These are phyloP conservation scores for Endogone sp. DNA, from an alignment of 192 early-diverging fungal genomes.

Conservation along the genomic window DNA sequence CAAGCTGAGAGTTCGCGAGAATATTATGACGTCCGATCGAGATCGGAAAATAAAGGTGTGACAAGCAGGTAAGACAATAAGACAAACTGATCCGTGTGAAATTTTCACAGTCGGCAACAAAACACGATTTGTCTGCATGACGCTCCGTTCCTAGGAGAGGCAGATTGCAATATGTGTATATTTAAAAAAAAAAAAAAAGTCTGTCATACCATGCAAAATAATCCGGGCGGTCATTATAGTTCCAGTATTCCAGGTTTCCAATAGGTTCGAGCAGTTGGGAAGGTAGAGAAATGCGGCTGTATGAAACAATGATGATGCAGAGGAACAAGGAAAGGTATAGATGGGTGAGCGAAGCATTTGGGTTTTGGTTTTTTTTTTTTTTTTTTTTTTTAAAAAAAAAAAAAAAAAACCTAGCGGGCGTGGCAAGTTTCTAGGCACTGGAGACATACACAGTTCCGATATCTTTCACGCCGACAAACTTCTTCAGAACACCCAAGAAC, in stretches of 20 bases:
- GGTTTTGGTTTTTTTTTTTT: too few species aligned
- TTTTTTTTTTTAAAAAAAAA: background rate
- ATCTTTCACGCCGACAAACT: constrained; percentile 66
- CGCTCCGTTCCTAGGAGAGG: too few species aligned
- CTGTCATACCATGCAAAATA: constrained; percentile 51
- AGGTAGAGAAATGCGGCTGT: constrained; percentile 63
- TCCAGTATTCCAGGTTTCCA: constrained; percentile 75
- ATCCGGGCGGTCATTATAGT: constrained; percentile 74
- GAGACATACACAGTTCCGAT: constrained; percentile 43
- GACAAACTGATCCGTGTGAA: background rate
- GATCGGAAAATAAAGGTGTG: background rate
- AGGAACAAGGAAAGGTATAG: constrained; percentile 5
- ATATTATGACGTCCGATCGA: too few species aligned
- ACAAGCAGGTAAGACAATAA: background rate
- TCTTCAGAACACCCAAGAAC: constrained; percentile 56
- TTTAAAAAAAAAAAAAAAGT: too few species aligned
- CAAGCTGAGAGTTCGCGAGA: constrained; percentile 47
- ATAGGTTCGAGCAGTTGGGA: constrained; percentile 67
- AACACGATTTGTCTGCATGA: too few species aligned
- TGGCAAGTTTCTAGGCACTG: constrained; percentile 1
- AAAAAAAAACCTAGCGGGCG: too few species aligned
- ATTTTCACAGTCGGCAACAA: background rate
- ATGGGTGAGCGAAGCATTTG: constrained; percentile 1
- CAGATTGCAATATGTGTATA: too few species aligned
- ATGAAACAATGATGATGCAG: background rate